Conservation (phyloP, 352 stramenopile species). For the Globisporangium polare region DNA sequence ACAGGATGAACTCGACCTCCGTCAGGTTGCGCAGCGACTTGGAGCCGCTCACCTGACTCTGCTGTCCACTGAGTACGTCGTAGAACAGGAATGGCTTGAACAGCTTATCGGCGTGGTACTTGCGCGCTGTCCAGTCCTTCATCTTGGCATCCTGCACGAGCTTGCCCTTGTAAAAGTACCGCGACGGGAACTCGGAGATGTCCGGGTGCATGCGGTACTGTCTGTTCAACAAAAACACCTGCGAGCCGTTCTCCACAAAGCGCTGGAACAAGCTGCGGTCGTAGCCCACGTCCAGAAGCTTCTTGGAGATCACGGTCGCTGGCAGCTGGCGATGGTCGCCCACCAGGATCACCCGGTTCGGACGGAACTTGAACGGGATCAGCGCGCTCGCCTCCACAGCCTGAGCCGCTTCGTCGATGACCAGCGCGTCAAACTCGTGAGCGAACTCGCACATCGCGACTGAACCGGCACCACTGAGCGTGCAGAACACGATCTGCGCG, state of each 20-base stretch:
- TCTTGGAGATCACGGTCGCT: slow-evolving; percentile 95
- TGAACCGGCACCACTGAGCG: slow-evolving; percentile 74
- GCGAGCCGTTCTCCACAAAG: slow-evolving; percentile 82
- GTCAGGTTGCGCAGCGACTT: slow-evolving; percentile 76
- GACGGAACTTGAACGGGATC: slow-evolving; percentile 94
- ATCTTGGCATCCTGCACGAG: slow-evolving; percentile 87
- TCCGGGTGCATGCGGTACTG: slow-evolving; percentile 98
- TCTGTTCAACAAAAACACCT: slow-evolving; percentile 88
- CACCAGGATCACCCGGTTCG: slow-evolving; percentile 78
- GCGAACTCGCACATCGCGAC: slow-evolving; percentile 86
- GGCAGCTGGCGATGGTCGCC: slow-evolving; percentile 97
- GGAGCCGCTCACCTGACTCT: slow-evolving; percentile 69
- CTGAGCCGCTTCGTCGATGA: slow-evolving; percentile 98
- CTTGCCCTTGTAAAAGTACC: slow-evolving; percentile 92
- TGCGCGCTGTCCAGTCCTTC: slow-evolving; percentile 64
- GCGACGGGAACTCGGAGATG: slow-evolving; percentile 94
- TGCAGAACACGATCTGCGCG: slow-evolving; percentile 84
- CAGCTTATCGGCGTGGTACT: slow-evolving; percentile 39
- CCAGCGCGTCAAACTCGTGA: slow-evolving; percentile 93
- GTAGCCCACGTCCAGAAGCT: slow-evolving; percentile 80
- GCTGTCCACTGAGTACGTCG: slow-evolving; percentile 51
- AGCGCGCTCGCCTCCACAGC: slow-evolving; percentile 95
- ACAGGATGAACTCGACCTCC: slow-evolving; percentile 69
- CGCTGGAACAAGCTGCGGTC: slow-evolving; percentile 96
- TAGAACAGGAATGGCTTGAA: slow-evolving; percentile 68